Evolutionary conservation across 106 monocot species (phyloP).

Genomic region (Acanthochlamys bracteata): DNA sequence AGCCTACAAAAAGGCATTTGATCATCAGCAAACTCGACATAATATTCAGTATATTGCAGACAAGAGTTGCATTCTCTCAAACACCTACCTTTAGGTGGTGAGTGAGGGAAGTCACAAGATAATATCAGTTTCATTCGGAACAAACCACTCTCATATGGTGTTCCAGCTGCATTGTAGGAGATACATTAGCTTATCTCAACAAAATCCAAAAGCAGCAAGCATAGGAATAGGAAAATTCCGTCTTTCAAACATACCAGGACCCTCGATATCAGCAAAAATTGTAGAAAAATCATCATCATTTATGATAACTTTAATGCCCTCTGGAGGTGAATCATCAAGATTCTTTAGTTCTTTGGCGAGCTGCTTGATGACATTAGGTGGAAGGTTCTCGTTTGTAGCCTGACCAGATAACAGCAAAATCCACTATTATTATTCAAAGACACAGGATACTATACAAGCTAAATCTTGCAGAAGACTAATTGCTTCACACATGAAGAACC

Average conservation of each 20-base stretch:
- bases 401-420: constrained; percentile 13
- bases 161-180: constrained; percentile 58
- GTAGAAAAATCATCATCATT: constrained; percentile 91
- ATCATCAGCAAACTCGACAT: background rate
- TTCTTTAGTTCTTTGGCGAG: constrained; percentile 85
- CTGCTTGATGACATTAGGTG: constrained; percentile 90
- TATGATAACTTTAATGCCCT: constrained; percentile 85
- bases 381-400: constrained; percentile 91
- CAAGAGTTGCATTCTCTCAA: background rate
- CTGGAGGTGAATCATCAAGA: constrained; percentile 90
- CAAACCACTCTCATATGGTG: constrained; percentile 92
- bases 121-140: constrained; percentile 91
- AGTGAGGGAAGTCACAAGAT: constrained; percentile 83
- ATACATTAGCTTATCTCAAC: background rate
- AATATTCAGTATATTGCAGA: no score
- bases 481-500: no score
- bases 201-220: background rate
- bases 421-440: no score
- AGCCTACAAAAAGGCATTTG: constrained; percentile 57
- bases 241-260: constrained; percentile 44
- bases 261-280: constrained; percentile 96
- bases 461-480: no score
- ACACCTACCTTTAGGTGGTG: constrained; percentile 78
- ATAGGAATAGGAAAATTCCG: background rate
- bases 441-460: no score